Base-by-base conservation (phyloP, 228 moss, liverwort and hornwort species). In the Sphagnum magellanicum region DNA sequence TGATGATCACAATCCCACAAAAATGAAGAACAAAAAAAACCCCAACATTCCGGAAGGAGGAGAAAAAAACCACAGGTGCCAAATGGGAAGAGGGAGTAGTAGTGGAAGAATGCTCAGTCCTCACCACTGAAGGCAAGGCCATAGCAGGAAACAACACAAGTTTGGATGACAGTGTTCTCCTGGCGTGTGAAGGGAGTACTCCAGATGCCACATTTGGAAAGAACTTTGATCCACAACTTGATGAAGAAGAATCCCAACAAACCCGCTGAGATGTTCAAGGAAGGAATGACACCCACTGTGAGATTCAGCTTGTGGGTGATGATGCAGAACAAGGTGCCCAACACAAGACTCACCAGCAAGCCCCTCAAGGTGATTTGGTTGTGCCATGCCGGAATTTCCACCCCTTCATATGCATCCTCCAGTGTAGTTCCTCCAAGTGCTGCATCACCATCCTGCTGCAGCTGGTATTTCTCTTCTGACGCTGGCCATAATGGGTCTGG, bases 81-180 rank as follows among this genome's bases (percentile, higher is more conserved):
- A 32, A 32, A 32, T 32, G 32, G 32, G 32, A 32, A 3, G 32
- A n/a, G 32, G 32, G 32, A 3, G 32, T 32, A 32, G 32, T 32
- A 32, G 32, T 32, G 32, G 32, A 32, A 32, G 32, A 32, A 32
- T 32, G 32, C 32, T 32, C 32, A 5, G 60, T 59, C 12, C 59
- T 60, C 67, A 87, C 86, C 86, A 78, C 86, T 87, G 70, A 78
- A 87, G 32, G 86, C 73, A 70, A 87, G 49, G 10, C 78, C 83
- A 50, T 83, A 87, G 72, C 82, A 82, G 63, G 86, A 66, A 4
- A 87, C 83, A 0, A 82, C 79, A 60, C 79, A 79, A 16, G 86
- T 87, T 53, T 87, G 86, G 59, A 87, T 80, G 60, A 87, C 86
- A 49, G 86, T 83, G 68, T 87, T 87, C 80, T 87, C 86, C 76